These are phyloP conservation scores for Inga laurina DNA, from an alignment of 306 rosid genomes.

Conservation along the genomic window DNA sequence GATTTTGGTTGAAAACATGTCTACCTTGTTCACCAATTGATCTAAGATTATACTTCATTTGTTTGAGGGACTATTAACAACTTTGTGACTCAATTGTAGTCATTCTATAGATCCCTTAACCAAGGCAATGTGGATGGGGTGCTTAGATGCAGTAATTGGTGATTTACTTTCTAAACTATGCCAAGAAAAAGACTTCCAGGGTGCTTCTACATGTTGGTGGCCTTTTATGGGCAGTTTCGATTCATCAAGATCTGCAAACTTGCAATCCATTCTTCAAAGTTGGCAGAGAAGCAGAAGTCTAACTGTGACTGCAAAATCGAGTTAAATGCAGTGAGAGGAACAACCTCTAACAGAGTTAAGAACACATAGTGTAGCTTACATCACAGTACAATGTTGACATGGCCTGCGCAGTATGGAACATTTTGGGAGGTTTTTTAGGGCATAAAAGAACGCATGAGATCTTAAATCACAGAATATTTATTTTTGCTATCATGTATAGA, in stretches of 20 bases:
- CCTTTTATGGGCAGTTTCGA: background rate
- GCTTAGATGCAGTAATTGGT: background rate
- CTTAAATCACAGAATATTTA: background rate
- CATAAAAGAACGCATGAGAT: background rate
- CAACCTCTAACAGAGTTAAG: background rate
- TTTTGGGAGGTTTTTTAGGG: background rate
- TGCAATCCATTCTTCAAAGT: background rate
- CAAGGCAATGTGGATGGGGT: background rate
- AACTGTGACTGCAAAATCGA: background rate
- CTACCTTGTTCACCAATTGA: slow-evolving; percentile 51
- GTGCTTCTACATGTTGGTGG: background rate
- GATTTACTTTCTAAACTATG: background rate
- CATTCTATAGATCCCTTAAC: background rate
- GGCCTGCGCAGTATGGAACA: slow-evolving; percentile 5
- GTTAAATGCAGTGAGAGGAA: background rate
- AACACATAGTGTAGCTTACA: background rate
- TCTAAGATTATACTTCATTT: slow-evolving; percentile 40
- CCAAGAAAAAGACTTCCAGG: background rate
- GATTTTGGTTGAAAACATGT: slow-evolving; percentile 53
- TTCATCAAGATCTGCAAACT: background rate
- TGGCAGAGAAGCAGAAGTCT: background rate
- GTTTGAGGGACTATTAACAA: background rate
- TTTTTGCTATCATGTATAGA: background rate
- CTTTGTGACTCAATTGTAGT: background rate
- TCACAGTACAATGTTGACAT: background rate